phyloP scores from a whole-genome alignment of 2,329 filamentous ascomycete genomes.

The Proliferodiscus dingleyae region DNA sequence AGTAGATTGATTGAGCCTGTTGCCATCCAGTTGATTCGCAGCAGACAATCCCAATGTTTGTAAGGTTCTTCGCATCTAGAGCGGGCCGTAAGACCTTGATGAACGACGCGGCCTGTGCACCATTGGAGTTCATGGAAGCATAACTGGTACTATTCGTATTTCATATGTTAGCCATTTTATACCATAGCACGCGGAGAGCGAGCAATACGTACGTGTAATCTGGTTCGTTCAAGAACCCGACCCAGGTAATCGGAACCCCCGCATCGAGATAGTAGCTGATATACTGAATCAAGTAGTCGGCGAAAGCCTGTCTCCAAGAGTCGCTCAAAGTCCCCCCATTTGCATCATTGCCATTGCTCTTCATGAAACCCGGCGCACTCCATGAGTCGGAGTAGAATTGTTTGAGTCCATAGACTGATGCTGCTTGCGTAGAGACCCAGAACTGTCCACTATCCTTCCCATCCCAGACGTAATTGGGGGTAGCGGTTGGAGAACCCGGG shows the following conservation, averaged over 20 bases:
- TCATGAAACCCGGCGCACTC: conserved; percentile 48
- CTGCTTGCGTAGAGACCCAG: conserved; percentile 46
- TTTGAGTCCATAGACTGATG: conserved; percentile 36
- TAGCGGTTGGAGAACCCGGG: conserved; percentile 38
- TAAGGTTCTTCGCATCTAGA: conserved; percentile 34
- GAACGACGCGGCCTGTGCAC: conserved; percentile 45
- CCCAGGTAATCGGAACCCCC: conserved; percentile 37
- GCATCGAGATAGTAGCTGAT: conserved; percentile 37
- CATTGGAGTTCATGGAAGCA: conserved; percentile 43
- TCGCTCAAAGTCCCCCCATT: conserved; percentile 34
- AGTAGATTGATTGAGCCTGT: conserved; percentile 33
- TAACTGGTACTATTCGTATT: conserved; percentile 34
- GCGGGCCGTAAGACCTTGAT: conserved; percentile 40
- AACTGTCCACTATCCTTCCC: conserved; percentile 45
- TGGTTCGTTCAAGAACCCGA: conserved; percentile 44
- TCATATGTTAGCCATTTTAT: too few species aligned
- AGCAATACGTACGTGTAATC: conserved; percentile 29
- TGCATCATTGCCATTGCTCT: conserved; percentile 43
- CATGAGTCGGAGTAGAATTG: conserved; percentile 46
- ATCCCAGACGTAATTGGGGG: conserved; percentile 42
- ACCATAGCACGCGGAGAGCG: too few species aligned
- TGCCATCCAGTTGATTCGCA: conserved; percentile 42
- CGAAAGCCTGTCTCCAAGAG: conserved; percentile 45
- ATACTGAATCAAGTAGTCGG: conserved; percentile 44
- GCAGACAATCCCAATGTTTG: conserved; percentile 37